Percentiles rank a stretch among this genome's conserved stretches.
Conservation (phyloP, 139 green algal genomes). For the Tetradesmus obliquus region DNA sequence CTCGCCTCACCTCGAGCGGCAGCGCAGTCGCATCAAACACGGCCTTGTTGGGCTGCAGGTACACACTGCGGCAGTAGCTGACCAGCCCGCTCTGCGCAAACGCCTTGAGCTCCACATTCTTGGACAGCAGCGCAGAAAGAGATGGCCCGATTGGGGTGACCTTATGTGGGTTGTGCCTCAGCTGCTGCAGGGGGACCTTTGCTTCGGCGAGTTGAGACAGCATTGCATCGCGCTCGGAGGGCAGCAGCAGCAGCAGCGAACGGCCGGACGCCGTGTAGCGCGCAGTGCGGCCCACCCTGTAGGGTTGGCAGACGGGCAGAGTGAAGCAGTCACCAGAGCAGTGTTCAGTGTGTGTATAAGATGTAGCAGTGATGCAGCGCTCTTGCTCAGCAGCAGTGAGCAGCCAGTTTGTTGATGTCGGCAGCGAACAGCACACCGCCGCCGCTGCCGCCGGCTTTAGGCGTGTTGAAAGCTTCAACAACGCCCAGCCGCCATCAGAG, state of each 20-base stretch:
- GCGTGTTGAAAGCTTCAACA: no score
- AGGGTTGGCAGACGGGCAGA: not conserved
- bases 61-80: conserved; percentile 91
- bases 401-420: no score
- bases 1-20: conserved; percentile 40
- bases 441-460: no score
- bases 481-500: no score
- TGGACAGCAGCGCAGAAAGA: conserved; percentile 88
- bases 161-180: conserved; percentile 87
- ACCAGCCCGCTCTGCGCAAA: conserved; percentile 88
- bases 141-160: conserved; percentile 75
- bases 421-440: no score
- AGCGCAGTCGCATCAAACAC: conserved; percentile 89
- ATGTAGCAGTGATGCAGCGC: not conserved
- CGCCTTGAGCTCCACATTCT: conserved; percentile 89
- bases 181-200: conserved; percentile 86
- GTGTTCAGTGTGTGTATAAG: not conserved
- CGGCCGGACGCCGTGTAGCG: conserved; percentile 71
- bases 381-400: not conserved
- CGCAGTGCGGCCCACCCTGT: conserved; percentile 64
- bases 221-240: conserved; percentile 77
- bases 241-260: conserved; percentile 85
- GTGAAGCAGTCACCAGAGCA: not conserved
- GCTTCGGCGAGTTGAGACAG: conserved; percentile 72
- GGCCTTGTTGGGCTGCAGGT: conserved; percentile 85